Base-by-base conservation (phyloP, 2,329 filamentous ascomycete genomes). In the Colletotrichum phormii region DNA sequence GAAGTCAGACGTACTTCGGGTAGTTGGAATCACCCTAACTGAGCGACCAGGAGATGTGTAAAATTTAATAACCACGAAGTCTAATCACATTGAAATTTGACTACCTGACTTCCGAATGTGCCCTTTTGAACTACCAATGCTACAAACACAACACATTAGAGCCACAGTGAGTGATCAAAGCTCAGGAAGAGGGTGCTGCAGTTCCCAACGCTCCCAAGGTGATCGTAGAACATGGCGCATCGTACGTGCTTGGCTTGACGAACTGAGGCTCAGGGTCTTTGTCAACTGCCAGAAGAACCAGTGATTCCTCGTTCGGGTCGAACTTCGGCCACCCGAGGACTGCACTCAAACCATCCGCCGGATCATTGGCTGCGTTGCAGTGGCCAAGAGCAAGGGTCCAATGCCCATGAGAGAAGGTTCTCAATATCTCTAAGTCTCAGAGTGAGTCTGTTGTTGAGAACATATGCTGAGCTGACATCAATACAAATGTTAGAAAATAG, bases 311-410 rank as follows among this genome's bases (percentile, higher is more conserved):
- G 31, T 70, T 49, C 1, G 73, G 71, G 57, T 80, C 64, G 60
- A 80, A 86, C 62, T 22, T 49, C 4, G 83, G 83, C 83, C 83
- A 86, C 0, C 81, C 82, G 33, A 83, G 65, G 62, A 74, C 69
- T n/a, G 66, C 72, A 4, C 33, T 49, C 53, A 86, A 67, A 0
- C 84, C 85, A 2, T 76, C 58, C 0, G 60, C 37, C 1, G 85
- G 84, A 57, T 86, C 80, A 37, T 79, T 49, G 42, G 18, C 42
- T n/a, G 8, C n/a, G 8, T 49, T 49, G 42, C 42, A 42, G 37
- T 8, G 37, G 37, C 37, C 37, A 42, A 42, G 13, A 18, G 15
- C 37, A 42, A 42, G 37, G 37, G 15, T 42, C 18, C 37, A 15
- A 3, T 42, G 15, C 37, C 15, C 1, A 42, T 42, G 37, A 18